phyloP scores from a whole-genome alignment of 164 flowering plant species.

The Chimonanthus salicifolius region DNA sequence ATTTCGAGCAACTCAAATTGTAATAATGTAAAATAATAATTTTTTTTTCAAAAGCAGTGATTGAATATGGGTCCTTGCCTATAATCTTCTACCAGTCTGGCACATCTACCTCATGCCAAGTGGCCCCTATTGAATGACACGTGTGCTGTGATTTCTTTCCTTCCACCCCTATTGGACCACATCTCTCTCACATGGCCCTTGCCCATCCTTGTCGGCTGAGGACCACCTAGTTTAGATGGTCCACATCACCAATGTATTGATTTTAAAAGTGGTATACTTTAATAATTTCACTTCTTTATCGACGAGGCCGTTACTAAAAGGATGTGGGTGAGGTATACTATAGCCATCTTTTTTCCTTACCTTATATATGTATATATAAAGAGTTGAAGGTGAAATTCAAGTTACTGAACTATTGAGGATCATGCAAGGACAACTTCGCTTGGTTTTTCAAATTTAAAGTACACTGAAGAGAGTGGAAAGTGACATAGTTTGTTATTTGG shows the following conservation, averaged over 20 bases:
- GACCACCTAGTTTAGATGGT: conserved; percentile 25
- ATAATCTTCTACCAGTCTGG: conserved; percentile 25
- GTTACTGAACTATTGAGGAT: neutral
- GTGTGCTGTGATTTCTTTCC: neutral
- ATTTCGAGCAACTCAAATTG: too few relatives aligned
- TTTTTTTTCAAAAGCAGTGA: too few relatives aligned
- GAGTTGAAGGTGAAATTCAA: neutral
- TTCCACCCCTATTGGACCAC: conserved; percentile 38
- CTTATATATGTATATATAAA: too few relatives aligned
- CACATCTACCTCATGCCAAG: conserved; percentile 12
- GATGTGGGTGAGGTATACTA: neutral
- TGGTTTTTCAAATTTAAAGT: neutral
- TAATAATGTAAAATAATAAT: too few relatives aligned
- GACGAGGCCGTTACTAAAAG: conserved; percentile 2
- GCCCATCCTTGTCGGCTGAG: conserved; percentile 13
- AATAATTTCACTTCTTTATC: conserved; percentile 44
- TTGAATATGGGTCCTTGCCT: too few relatives aligned
- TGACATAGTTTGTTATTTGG: neutral
- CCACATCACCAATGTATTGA: conserved; percentile 4
- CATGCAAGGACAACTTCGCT: neutral
- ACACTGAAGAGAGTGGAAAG: neutral
- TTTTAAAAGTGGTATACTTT: conserved; percentile 15
- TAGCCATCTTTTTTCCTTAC: neutral
- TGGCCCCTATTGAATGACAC: conserved; percentile 2
- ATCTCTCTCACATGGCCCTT: conserved; percentile 37